Evolutionary conservation across 2,329 filamentous ascomycete genomes (phyloP).

Genomic region (Leptographium flavum): DNA sequence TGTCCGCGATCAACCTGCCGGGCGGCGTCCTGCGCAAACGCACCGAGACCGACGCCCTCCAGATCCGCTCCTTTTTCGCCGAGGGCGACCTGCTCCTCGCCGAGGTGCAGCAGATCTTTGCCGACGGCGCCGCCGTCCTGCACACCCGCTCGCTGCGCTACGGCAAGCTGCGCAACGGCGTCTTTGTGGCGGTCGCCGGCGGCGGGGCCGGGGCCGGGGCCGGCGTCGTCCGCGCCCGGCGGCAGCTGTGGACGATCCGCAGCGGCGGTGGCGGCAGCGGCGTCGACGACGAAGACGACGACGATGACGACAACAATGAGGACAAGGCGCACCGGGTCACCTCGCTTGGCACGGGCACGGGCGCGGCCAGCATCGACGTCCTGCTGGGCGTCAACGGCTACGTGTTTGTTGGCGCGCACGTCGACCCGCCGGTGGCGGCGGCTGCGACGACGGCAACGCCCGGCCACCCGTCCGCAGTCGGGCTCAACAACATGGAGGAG

Average conservation of each 20-base stretch:
- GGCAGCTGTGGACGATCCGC: conserved; percentile 79
- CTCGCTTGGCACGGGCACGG: conserved; percentile 12
- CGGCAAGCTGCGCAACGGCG: conserved; percentile 85
- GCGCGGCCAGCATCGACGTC: conserved; percentile 60
- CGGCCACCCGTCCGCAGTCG: conserved; percentile 5
- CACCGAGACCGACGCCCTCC: conserved; percentile 90
- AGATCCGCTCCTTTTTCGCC: conserved; percentile 93
- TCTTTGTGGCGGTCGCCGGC: conserved; percentile 72
- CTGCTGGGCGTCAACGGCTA: conserved; percentile 92
- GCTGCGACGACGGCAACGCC: conserved; percentile 28
- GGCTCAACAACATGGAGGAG: conserved; percentile 82
- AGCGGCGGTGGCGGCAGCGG: conserved; percentile 31
- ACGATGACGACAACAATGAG: conserved; percentile 67
- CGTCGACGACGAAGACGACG: conserved; percentile 57
- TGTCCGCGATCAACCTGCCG: conserved; percentile 85
- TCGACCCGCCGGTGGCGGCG: conserved; percentile 25
- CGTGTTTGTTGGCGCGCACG: conserved; percentile 55
- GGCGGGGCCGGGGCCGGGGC: conserved; percentile 73
- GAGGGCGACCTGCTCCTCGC: conserved; percentile 90
- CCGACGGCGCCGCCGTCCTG: conserved; percentile 72
- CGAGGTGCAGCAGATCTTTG: conserved; percentile 81
- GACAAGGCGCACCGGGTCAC: conserved; percentile 44
- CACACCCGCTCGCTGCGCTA: conserved; percentile 89
- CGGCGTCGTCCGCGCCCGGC: conserved; percentile 68
- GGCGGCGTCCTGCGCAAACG: conserved; percentile 83